Evolutionary conservation across 768 basidiomycete species (phyloP).

Genomic region (Podaxis sp.): DNA sequence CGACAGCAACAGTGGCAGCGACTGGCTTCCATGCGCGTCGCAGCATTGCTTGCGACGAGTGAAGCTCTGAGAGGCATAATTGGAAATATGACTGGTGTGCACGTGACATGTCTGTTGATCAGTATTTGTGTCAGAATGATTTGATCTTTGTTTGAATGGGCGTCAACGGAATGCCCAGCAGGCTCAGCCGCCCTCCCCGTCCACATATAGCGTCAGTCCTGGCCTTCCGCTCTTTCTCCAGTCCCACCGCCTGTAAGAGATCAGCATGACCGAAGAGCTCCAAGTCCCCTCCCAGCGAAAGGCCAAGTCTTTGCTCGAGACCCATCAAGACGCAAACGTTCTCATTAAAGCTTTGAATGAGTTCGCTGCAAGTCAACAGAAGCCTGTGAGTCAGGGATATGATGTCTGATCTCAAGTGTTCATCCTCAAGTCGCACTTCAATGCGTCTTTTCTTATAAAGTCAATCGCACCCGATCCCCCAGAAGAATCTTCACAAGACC

Average conservation of each 20-base stretch:
- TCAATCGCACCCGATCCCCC: neutral
- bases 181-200: neutral
- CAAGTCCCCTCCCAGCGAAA: neutral
- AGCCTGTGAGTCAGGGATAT: constrained; percentile 15
- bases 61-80: neutral
- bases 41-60: constrained; percentile 44
- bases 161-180: neutral
- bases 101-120: constrained; percentile 1
- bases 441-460: constrained; percentile 5
- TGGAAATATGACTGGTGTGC: constrained; percentile 3
- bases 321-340: constrained; percentile 5
- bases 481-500: neutral
- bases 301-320: constrained; percentile 10
- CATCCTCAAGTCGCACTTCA: constrained; percentile 13
- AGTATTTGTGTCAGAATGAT: constrained; percentile 5
- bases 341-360: constrained; percentile 9
- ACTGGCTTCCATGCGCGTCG: constrained; percentile 69
- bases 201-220: neutral
- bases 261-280: constrained; percentile 6
- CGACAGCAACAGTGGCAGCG: constrained; percentile 54
- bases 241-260: constrained; percentile 8
- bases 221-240: constrained; percentile 2
- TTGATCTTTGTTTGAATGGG: neutral
- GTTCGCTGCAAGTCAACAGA: constrained; percentile 13
- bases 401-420: constrained; percentile 11